These are phyloP conservation scores for Leptographium radiaticola DNA, from an alignment of 2,329 filamentous ascomycete genomes.

Conservation along the genomic window DNA sequence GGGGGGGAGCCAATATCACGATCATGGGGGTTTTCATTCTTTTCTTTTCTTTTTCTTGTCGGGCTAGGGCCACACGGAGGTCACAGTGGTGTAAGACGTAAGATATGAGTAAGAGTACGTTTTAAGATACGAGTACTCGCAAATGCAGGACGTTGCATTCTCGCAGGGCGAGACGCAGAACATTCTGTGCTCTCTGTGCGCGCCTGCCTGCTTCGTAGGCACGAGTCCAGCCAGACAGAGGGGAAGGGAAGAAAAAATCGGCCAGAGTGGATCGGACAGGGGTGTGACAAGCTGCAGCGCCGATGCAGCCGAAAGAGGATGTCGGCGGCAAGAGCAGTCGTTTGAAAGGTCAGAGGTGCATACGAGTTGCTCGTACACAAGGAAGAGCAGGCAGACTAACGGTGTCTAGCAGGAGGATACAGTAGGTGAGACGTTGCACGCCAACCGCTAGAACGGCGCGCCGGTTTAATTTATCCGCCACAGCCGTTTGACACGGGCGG, in stretches of 20 bases:
- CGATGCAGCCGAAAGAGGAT: conserved; percentile 3
- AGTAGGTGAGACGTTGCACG: background rate
- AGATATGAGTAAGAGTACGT: too few species aligned
- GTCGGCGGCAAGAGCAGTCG: conserved; percentile 27
- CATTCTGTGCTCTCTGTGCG: too few species aligned
- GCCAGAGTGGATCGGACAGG: background rate
- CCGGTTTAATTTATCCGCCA: background rate
- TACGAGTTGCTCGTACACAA: conserved; percentile 3
- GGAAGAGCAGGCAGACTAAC: background rate
- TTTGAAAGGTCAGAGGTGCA: conserved; percentile 24
- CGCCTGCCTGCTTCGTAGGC: background rate
- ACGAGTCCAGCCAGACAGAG: background rate
- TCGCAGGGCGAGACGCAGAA: too few species aligned
- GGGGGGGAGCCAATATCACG: too few species aligned
- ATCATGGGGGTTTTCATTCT: too few species aligned
- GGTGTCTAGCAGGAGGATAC: background rate
- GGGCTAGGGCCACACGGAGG: too few species aligned
- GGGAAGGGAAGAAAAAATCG: background rate
- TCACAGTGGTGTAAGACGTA: too few species aligned
- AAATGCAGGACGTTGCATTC: too few species aligned
- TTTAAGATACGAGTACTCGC: too few species aligned
- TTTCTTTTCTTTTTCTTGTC: too few species aligned
- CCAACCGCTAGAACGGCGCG: background rate
- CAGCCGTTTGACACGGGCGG: background rate
- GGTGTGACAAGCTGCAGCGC: conserved; percentile 1